Conservation (phyloP, 768 basidiomycete species). For the Gymnopilus junonius region DNA sequence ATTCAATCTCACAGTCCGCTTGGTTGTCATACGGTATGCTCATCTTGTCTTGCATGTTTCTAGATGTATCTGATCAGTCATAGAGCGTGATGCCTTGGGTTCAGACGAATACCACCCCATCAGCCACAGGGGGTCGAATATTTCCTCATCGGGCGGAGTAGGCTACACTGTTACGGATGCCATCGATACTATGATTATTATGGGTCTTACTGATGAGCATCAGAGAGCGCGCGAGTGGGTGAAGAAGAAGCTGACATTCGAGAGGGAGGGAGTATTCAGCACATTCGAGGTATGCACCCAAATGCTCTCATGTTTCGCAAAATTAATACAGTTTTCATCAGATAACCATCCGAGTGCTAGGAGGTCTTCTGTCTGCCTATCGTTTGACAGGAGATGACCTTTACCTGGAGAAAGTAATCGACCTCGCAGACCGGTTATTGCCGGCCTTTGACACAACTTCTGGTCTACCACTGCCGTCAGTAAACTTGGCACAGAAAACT, state of each 20-base stretch:
- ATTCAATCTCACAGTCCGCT: not conserved
- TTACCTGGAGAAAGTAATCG: constrained; percentile 75
- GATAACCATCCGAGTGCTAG: constrained; percentile 91
- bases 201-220: constrained; percentile 84
- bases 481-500: constrained; percentile 66
- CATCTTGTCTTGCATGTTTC: not conserved
- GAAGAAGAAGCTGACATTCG: constrained; percentile 67
- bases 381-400: constrained; percentile 75
- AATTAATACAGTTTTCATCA: constrained; percentile 53
- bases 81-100: constrained; percentile 90
- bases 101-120: constrained; percentile 91
- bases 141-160: constrained; percentile 79
- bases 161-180: constrained; percentile 90
- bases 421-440: constrained; percentile 82
- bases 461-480: constrained; percentile 76
- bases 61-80: not conserved
- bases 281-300: constrained; percentile 83
- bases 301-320: constrained; percentile 37
- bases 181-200: constrained; percentile 84
- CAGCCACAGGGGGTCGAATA: constrained; percentile 71
- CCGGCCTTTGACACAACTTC: constrained; percentile 81
- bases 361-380: constrained; percentile 86
- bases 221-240: constrained; percentile 80
- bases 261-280: constrained; percentile 76
- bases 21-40: not conserved